Percentiles rank a stretch among this genome's conserved stretches.
These are phyloP conservation scores for Trichomonas vaginalis DNA, from an alignment of 208 protist genomes.

Conservation along the genomic window DNA sequence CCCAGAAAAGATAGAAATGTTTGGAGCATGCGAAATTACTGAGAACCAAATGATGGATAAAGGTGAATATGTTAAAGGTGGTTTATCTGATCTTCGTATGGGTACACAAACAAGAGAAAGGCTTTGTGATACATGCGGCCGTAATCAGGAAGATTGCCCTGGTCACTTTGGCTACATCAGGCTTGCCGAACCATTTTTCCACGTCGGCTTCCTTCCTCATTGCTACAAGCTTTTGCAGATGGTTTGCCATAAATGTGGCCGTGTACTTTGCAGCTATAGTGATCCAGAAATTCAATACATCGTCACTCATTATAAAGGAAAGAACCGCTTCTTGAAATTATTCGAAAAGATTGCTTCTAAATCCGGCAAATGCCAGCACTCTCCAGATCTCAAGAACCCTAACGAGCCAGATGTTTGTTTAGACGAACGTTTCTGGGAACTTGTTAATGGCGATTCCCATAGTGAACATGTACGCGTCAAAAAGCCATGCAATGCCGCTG, in stretches of 20 bases:
- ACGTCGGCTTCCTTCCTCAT: not conserved
- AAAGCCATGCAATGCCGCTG: not conserved
- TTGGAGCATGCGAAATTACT: not conserved
- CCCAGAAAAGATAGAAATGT: not conserved
- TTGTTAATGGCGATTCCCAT: slow-evolving; percentile 32
- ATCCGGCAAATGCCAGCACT: not conserved
- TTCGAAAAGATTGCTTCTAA: not conserved
- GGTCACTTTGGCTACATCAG: slow-evolving; percentile 23
- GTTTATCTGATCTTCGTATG: not conserved
- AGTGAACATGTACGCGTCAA: not conserved
- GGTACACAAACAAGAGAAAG: not conserved
- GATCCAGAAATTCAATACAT: slow-evolving; percentile 9
- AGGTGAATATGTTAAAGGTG: not conserved
- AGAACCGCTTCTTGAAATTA: not conserved
- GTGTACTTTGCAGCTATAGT: not conserved
- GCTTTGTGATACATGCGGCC: not conserved
- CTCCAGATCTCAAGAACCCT: not conserved
- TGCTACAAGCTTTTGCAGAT: not conserved
- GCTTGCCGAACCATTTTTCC: not conserved
- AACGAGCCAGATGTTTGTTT: not conserved
- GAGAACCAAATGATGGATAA: not conserved
- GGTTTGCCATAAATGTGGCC: slow-evolving; percentile 19
- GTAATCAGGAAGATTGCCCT: not conserved
- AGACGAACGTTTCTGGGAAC: not conserved
- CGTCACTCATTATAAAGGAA: not conserved